Conservation (phyloP, 768 basidiomycete species). For the Sporobolomyces pararoseus region DNA sequence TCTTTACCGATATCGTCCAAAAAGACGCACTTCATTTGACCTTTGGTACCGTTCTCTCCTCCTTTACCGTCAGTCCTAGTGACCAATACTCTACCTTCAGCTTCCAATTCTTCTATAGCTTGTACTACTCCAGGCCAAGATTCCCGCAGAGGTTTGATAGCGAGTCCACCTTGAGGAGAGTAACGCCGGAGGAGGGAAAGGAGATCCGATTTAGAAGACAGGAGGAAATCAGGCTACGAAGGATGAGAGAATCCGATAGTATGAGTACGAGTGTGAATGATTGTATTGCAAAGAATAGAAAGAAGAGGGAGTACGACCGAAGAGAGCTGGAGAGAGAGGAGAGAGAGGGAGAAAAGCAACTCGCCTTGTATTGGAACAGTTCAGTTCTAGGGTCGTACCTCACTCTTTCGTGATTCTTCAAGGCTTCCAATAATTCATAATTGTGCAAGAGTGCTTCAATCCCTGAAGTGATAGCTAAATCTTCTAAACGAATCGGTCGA, state of each 20-base stretch:
- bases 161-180: conserved; percentile 74
- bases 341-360: conserved; percentile 39
- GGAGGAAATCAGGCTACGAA: conserved; percentile 78
- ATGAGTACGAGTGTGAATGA: background rate
- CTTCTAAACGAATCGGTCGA: conserved; percentile 80
- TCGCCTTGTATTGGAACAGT: conserved; percentile 78
- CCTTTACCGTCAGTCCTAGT: conserved; percentile 34
- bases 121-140: conserved; percentile 82
- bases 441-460: conserved; percentile 70
- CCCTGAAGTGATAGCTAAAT: conserved; percentile 74
- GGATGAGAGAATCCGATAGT: background rate
- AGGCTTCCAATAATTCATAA: conserved; percentile 66
- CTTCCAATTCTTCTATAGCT: conserved; percentile 70
- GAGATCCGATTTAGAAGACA: conserved; percentile 76
- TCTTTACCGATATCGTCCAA: conserved; percentile 38
- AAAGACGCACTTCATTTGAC: conserved; percentile 45
- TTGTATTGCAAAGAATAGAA: no score
- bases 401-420: conserved; percentile 75
- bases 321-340: background rate
- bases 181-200: conserved; percentile 80
- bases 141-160: conserved; percentile 78
- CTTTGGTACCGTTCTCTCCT: conserved; percentile 53
- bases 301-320: background rate
- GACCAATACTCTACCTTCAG: conserved; percentile 30
- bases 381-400: conserved; percentile 76